Conservation (phyloP, 2,329 filamentous ascomycete species). For the Ustulina deusta region DNA sequence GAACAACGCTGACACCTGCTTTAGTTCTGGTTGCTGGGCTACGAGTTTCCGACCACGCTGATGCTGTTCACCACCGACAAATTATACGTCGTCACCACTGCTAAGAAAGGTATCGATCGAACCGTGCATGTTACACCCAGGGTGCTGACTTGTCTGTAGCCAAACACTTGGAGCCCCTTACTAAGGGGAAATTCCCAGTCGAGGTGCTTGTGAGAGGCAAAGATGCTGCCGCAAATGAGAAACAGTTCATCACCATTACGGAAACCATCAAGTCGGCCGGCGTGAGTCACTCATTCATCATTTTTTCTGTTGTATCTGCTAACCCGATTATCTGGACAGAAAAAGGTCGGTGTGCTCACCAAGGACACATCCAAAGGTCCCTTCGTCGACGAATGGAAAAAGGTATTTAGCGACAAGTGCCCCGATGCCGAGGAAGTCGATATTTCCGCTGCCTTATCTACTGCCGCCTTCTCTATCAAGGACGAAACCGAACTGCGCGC, state of each 20-base stretch:
- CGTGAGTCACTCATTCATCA: conserved; percentile 64
- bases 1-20: conserved; percentile 24
- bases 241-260: conserved; percentile 85
- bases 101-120: conserved; percentile 83
- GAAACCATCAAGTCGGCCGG: conserved; percentile 90
- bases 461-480: conserved; percentile 88
- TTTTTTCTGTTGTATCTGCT: conserved; percentile 30
- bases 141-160: conserved; percentile 66
- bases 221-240: conserved; percentile 89
- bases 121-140: conserved; percentile 7
- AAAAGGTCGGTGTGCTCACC: conserved; percentile 87
- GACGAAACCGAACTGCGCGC: conserved; percentile 93
- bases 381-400: conserved; percentile 97
- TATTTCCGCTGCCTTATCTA: conserved; percentile 83
- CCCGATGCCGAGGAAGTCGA: conserved; percentile 93
- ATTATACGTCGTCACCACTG: conserved; percentile 92
- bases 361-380: conserved; percentile 89
- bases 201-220: conserved; percentile 94
- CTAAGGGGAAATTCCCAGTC: conserved; percentile 90
- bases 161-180: conserved; percentile 91
- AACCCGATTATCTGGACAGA: conserved; percentile 60
- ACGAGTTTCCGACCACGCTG: conserved; percentile 96
- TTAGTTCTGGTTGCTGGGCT: conserved; percentile 97
- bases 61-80: conserved; percentile 91
- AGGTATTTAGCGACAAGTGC: conserved; percentile 78